A percentile compares a stretch with the other conserved stretches of the same genome.
Conservation (phyloP, 768 basidiomycete genomes). For the Lentinula sp. region DNA sequence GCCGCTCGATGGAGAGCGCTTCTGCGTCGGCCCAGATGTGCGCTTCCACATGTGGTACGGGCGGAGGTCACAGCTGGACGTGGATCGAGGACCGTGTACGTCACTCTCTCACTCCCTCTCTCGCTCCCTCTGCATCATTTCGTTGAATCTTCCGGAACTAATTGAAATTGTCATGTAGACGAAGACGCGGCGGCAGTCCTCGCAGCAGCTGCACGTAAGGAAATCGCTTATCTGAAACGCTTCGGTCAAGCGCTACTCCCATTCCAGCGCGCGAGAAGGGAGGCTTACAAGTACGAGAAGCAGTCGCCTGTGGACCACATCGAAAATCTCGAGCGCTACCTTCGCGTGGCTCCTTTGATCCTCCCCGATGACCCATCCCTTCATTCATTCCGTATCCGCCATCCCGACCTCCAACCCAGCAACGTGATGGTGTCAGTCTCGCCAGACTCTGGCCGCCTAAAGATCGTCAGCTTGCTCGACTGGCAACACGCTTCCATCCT, state of each 20-base stretch:
- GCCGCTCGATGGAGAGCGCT: conserved; percentile 29
- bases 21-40: conserved; percentile 41
- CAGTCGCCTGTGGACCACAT: conserved; percentile 38
- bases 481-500: conserved; percentile 54
- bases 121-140: conserved; percentile 13
- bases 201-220: conserved; percentile 35
- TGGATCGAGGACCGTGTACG: conserved; percentile 49
- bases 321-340: conserved; percentile 43
- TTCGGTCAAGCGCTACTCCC: conserved; percentile 38
- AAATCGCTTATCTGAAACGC: conserved; percentile 37
- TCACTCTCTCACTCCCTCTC: conserved; percentile 15
- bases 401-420: conserved; percentile 43
- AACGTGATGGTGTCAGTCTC: conserved; percentile 44
- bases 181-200: conserved; percentile 34
- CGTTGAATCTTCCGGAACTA: conserved; percentile 9
- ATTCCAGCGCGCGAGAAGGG: too few relatives aligned
- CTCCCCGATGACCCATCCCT: conserved; percentile 31
- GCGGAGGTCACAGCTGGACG: conserved; percentile 39
- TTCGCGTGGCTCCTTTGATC: conserved; percentile 41
- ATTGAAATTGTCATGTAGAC: conserved; percentile 30
- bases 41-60: conserved; percentile 42
- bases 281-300: conserved; percentile 15
- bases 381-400: conserved; percentile 42
- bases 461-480: conserved; percentile 40
- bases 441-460: conserved; percentile 28